These are phyloP conservation scores for Lyophyllum atratum DNA, from an alignment of 768 basidiomycete species.

Conservation along the genomic window DNA sequence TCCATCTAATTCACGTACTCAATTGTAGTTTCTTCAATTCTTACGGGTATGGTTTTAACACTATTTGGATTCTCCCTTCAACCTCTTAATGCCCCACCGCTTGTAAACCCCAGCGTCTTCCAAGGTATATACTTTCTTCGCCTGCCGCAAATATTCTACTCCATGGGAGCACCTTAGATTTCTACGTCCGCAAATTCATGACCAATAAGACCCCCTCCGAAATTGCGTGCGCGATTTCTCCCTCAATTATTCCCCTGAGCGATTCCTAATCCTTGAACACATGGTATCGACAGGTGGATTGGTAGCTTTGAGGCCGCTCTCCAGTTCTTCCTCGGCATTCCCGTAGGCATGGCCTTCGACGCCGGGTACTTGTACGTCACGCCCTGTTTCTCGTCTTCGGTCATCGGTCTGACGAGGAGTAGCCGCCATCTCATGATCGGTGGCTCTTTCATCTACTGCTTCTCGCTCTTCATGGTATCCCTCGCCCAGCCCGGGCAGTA, in stretches of 20 bases:
- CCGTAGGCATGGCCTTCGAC: slow-evolving; percentile 30
- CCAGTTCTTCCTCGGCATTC: slow-evolving; percentile 26
- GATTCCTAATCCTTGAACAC: not conserved
- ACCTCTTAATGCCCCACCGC: not conserved
- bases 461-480: slow-evolving; percentile 40
- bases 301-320: slow-evolving; percentile 39
- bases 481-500: slow-evolving; percentile 35
- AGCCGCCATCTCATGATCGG: slow-evolving; percentile 39
- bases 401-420: not conserved
- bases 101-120: slow-evolving; percentile 9
- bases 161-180: slow-evolving; percentile 5
- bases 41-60: slow-evolving; percentile 9
- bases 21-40: slow-evolving; percentile 16
- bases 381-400: not conserved
- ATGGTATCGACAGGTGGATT: slow-evolving; percentile 24
- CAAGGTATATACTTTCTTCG: slow-evolving; percentile 5
- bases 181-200: slow-evolving; percentile 18
- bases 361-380: slow-evolving; percentile 26
- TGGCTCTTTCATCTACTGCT: slow-evolving; percentile 40
- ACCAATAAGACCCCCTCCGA: slow-evolving; percentile 18
- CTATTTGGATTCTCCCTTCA: not conserved
- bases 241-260: not conserved
- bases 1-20: not conserved
- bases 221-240: slow-evolving; percentile 9
- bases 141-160: not conserved